Evolutionary conservation across 1,284 basidiomycete genomes (phyloP).

Genomic region (Porodaedalea pini): DNA sequence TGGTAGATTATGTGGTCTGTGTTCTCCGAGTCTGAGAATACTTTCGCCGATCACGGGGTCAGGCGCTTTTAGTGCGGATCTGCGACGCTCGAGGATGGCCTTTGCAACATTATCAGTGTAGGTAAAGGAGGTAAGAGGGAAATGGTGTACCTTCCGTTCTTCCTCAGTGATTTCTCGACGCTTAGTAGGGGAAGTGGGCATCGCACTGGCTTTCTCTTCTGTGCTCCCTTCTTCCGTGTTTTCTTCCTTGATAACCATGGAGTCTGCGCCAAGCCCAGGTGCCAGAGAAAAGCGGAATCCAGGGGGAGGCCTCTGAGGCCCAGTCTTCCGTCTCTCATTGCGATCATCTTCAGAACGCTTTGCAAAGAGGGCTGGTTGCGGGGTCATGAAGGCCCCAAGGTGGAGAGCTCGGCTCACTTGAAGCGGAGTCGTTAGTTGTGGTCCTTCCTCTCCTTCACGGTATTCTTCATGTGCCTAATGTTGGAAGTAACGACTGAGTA

Average conservation of each 20-base stretch:
- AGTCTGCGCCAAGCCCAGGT: conserved; percentile 1
- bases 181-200: conserved; percentile 18
- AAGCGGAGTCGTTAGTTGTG: conserved; percentile 17
- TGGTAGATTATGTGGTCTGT: conserved; percentile 26
- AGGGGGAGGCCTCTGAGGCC: conserved; percentile 20
- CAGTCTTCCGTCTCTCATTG: conserved; percentile 3
- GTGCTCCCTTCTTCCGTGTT: neutral
- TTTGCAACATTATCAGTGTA: conserved; percentile 24
- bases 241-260: conserved; percentile 4
- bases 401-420: conserved; percentile 16
- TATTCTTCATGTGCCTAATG: conserved; percentile 1
- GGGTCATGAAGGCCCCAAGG: conserved; percentile 50
- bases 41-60: conserved; percentile 52
- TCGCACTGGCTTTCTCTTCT: neutral
- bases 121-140: conserved; percentile 1
- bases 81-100: conserved; percentile 58
- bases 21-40: conserved; percentile 39
- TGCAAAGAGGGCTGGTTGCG: conserved; percentile 7
- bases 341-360: neutral
- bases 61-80: conserved; percentile 49
- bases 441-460: conserved; percentile 12
- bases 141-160: conserved; percentile 43
- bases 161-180: conserved; percentile 40
- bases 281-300: conserved; percentile 15
- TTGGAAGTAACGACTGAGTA: neutral